Evolutionary conservation across 768 basidiomycete genomes (phyloP).

Genomic region (Pleurotus cornucopiae): DNA sequence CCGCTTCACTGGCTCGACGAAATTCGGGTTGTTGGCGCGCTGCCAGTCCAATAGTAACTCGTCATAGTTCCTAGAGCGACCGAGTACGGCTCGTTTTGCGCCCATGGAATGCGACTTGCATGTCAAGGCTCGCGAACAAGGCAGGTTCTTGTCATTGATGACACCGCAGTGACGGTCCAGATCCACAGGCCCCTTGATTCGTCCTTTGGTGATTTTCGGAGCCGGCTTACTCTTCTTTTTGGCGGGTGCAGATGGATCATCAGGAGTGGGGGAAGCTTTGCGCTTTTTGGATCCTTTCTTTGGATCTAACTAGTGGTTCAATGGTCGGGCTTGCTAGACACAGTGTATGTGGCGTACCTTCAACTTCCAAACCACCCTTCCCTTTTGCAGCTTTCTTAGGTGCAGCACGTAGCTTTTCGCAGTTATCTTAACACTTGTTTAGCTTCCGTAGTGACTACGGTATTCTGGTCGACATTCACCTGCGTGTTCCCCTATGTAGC

Average conservation of each 20-base stretch:
- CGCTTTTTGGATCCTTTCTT: conserved; percentile 71
- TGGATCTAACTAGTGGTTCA: conserved; percentile 16
- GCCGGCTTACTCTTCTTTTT: conserved; percentile 75
- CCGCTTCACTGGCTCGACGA: conserved; percentile 81
- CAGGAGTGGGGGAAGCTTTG: conserved; percentile 68
- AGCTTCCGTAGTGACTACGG: conserved; percentile 8
- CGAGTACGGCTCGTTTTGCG: conserved; percentile 87
- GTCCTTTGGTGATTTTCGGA: conserved; percentile 72
- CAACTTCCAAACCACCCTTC: conserved; percentile 40
- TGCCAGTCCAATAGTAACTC: conserved; percentile 91
- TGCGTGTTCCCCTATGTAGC: conserved; percentile 70
- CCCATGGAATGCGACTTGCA: conserved; percentile 99
- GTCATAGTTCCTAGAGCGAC: conserved; percentile 81
- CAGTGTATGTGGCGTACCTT: conserved; percentile 28
- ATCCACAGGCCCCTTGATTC: conserved; percentile 83
- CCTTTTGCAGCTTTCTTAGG: conserved; percentile 53
- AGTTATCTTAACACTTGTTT: conserved; percentile 35
- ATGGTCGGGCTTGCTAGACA: conserved; percentile 7
- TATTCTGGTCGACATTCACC: conserved; percentile 38
- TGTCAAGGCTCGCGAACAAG: conserved; percentile 92
- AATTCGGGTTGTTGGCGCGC: conserved; percentile 81
- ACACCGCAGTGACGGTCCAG: conserved; percentile 94
- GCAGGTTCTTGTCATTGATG: conserved; percentile 90
- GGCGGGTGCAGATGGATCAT: conserved; percentile 60
- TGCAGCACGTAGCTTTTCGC: conserved; percentile 53